Percentiles rank a stretch among this genome's conserved stretches.
These are phyloP conservation scores for Pleurotus eryngii DNA, from an alignment of 768 basidiomycete genomes.

Conservation along the genomic window DNA sequence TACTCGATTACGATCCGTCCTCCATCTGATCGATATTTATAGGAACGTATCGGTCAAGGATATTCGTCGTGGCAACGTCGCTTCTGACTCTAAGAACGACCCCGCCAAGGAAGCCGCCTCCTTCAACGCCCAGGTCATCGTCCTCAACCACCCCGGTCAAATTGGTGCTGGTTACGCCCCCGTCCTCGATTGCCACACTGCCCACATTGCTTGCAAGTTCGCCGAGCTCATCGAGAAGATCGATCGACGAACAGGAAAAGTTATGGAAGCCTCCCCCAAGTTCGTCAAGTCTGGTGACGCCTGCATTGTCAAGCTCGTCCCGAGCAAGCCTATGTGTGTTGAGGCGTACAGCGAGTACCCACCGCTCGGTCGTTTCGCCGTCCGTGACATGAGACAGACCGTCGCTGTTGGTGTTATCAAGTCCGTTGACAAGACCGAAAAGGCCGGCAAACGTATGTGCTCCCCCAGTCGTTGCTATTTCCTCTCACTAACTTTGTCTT, in stretches of 20 bases:
- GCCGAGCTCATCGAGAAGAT: conserved; percentile 98
- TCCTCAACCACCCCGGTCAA: conserved; percentile 99
- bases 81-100: conserved; percentile 99
- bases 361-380: conserved; percentile 98
- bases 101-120: conserved; percentile 99
- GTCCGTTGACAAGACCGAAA: conserved; percentile 93
- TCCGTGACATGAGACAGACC: conserved; percentile 99
- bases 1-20: not conserved
- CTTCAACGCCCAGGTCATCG: conserved; percentile 99
- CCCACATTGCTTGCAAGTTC: conserved; percentile 99
- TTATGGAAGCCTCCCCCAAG: conserved; percentile 84
- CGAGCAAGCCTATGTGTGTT: conserved; percentile 95
- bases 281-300: conserved; percentile 99
- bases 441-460: conserved; percentile 77
- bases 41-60: conserved; percentile 99
- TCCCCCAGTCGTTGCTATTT: not conserved
- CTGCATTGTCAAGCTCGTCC: conserved; percentile 96
- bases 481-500: not conserved
- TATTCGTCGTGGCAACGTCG: conserved; percentile 99
- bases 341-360: conserved; percentile 97
- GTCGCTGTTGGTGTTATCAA: conserved; percentile 99
- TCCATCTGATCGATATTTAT: conserved; percentile 4
- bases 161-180: conserved; percentile 99
- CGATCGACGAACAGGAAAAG: conserved; percentile 97
- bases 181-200: conserved; percentile 99